Percentiles rank a stretch among this genome's conserved stretches.
phyloP scores from a whole-genome alignment of 257 asterid genomes.

The Fraxinus quadrangulata region DNA sequence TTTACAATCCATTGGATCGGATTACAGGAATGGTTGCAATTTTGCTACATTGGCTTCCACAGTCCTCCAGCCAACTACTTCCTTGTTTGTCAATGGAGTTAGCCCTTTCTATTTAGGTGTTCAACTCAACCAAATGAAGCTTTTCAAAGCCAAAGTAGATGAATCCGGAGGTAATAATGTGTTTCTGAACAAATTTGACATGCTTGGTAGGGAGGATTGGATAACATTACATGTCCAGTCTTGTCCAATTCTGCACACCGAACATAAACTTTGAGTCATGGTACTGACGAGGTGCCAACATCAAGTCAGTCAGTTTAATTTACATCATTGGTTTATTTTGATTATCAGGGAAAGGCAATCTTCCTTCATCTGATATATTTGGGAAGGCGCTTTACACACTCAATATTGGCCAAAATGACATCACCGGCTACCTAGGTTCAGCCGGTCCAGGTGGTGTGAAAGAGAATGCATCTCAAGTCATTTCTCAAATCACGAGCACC shows the following conservation, averaged over 20 bases:
- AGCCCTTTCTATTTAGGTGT: constrained; percentile 78
- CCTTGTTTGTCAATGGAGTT: constrained; percentile 66
- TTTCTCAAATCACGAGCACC: constrained; percentile 66
- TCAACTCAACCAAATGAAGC: constrained; percentile 80
- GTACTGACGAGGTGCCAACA: too few species aligned
- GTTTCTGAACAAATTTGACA: neutral
- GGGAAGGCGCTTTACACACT: constrained; percentile 75
- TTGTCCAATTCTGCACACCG: neutral
- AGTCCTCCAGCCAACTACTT: constrained; percentile 60
- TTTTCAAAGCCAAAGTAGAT: constrained; percentile 54
- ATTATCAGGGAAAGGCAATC: constrained; percentile 36
- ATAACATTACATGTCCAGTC: neutral
- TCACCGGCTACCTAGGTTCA: constrained; percentile 54
- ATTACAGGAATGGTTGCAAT: constrained; percentile 73
- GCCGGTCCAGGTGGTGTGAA: constrained; percentile 61
- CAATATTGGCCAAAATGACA: constrained; percentile 85
- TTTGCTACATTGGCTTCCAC: constrained; percentile 86
- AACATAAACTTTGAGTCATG: too few species aligned
- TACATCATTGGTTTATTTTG: neutral
- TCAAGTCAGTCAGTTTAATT: too few species aligned
- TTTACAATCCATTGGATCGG: constrained; percentile 72
- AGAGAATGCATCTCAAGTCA: constrained; percentile 57
- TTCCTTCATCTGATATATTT: constrained; percentile 57
- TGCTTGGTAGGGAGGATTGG: too few species aligned
- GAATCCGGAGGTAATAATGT: constrained; percentile 5